These are phyloP conservation scores for Trematosphaeria pertusa DNA, from an alignment of 2,329 filamentous ascomycete genomes.

Conservation along the genomic window DNA sequence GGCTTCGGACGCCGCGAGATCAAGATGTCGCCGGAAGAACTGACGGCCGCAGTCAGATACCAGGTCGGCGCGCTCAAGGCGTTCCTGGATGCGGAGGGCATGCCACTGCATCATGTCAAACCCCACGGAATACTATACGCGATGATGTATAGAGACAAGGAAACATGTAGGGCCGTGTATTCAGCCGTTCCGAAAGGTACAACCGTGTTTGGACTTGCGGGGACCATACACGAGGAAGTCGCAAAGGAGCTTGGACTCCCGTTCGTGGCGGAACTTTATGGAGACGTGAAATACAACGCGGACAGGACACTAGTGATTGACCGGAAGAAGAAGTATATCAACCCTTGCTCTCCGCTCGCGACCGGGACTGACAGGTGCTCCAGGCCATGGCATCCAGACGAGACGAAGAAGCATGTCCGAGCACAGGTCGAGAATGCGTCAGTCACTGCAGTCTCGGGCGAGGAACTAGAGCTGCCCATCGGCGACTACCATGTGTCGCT, in stretches of 20 bases:
- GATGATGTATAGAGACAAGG: conserved; percentile 61
- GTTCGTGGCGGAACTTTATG: conserved; percentile 63
- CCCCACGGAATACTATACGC: conserved; percentile 67
- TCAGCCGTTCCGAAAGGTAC: conserved; percentile 59
- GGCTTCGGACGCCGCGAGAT: conserved; percentile 71
- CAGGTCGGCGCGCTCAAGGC: conserved; percentile 69
- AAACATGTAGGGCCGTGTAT: conserved; percentile 61
- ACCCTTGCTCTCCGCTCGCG: background rate
- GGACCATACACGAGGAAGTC: conserved; percentile 62
- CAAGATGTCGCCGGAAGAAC: conserved; percentile 63
- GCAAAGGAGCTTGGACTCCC: conserved; percentile 60
- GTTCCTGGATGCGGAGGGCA: conserved; percentile 63
- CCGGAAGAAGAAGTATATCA: conserved; percentile 61
- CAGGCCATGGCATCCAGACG: conserved; percentile 52
- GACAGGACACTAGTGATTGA: conserved; percentile 62
- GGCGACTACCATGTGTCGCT: conserved; percentile 52
- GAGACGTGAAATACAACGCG: conserved; percentile 62
- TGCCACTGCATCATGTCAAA: conserved; percentile 67
- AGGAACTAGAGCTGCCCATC: conserved; percentile 50
- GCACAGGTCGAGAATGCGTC: conserved; percentile 50
- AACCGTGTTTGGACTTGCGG: conserved; percentile 62
- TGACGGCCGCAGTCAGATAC: conserved; percentile 65
- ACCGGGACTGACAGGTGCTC: background rate
- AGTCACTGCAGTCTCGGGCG: conserved; percentile 52
- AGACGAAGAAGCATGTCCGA: conserved; percentile 50